Evolutionary conservation across 2,329 filamentous ascomycete genomes (phyloP).

Genomic region (Fusarium sp.): DNA sequence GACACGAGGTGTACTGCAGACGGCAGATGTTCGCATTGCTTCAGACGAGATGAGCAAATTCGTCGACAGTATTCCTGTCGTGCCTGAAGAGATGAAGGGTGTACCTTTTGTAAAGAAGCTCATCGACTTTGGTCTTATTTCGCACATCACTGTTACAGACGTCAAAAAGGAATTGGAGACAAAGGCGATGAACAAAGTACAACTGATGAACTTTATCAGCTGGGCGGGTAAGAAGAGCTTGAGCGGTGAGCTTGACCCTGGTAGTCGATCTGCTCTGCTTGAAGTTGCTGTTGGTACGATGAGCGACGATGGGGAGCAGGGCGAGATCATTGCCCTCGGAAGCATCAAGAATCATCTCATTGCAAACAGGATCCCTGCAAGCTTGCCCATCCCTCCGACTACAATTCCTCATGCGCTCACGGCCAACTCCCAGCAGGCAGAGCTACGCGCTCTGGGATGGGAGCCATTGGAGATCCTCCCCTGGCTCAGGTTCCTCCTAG

Average conservation of each 20-base stretch:
- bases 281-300: conserved; percentile 84
- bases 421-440: conserved; percentile 73
- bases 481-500: conserved; percentile 88
- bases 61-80: conserved; percentile 87
- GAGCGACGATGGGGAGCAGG: conserved; percentile 71
- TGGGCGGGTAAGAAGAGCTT: conserved; percentile 85
- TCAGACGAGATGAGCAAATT: conserved; percentile 78
- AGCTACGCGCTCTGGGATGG: conserved; percentile 89
- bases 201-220: conserved; percentile 85
- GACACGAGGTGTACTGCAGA: conserved; percentile 88
- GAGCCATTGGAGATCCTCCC: conserved; percentile 84
- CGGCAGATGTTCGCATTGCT: conserved; percentile 83
- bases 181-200: conserved; percentile 83
- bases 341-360: conserved; percentile 83
- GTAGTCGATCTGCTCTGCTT: conserved; percentile 78
- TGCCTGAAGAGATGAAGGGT: conserved; percentile 82
- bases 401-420: conserved; percentile 91
- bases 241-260: conserved; percentile 78
- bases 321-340: conserved; percentile 82
- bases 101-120: conserved; percentile 85
- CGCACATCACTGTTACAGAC: conserved; percentile 87
- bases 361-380: conserved; percentile 83
- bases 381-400: conserved; percentile 82
- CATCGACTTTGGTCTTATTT: conserved; percentile 88
- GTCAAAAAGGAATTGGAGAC: conserved; percentile 86